A percentile compares a stretch with the other conserved stretches of the same genome.
These are phyloP conservation scores for Leishmania tarentolae DNA, from an alignment of 208 protist species.

Conservation along the genomic window DNA sequence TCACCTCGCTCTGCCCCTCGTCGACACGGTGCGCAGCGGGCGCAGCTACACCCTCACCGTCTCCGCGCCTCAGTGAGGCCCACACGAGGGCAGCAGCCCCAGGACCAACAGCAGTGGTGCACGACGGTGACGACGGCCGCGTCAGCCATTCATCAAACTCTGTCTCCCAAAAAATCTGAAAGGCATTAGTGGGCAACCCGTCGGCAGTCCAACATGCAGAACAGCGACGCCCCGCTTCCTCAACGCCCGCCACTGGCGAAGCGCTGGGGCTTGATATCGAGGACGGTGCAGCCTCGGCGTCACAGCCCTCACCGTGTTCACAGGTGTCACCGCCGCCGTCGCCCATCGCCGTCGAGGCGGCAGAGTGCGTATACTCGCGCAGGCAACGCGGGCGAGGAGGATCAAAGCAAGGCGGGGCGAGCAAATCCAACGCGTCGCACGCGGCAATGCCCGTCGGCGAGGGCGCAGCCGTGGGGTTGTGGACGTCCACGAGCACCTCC, in stretches of 20 bases:
- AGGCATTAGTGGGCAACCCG: conserved; percentile 13
- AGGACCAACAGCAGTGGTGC: background rate
- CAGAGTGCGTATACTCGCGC: background rate
- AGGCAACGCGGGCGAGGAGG: conserved; percentile 8
- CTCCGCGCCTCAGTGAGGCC: background rate
- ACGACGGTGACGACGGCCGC: background rate
- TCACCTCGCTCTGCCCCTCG: background rate
- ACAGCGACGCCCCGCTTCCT: background rate
- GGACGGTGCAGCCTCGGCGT: background rate
- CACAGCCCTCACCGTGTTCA: background rate
- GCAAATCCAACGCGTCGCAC: background rate
- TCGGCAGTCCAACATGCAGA: conserved; percentile 10
- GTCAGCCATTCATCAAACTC: conserved; percentile 17
- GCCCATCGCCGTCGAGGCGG: background rate
- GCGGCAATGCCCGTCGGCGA: background rate
- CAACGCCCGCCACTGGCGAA: background rate
- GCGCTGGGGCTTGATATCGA: background rate
- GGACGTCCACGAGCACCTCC: background rate
- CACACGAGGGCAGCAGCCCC: conserved; percentile 1
- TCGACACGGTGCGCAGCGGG: background rate
- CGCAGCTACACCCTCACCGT: background rate
- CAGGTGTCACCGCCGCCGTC: background rate
- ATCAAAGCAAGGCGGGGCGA: background rate
- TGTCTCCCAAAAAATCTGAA: conserved; percentile 22
- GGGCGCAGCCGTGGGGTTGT: background rate